Conservation (phyloP, 176 grass and related monocot species). For the Poa annua region DNA sequence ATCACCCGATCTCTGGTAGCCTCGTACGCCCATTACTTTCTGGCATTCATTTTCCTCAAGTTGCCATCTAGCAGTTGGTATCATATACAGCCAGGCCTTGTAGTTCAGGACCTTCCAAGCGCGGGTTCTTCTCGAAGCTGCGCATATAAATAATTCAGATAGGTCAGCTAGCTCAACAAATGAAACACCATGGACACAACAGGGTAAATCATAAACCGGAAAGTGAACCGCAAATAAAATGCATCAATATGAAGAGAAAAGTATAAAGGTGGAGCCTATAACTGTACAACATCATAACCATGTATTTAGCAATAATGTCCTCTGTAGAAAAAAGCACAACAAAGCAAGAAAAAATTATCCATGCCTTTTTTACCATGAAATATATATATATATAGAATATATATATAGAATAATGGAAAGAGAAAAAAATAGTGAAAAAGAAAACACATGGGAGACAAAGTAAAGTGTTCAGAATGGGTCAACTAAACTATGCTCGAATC, state of each 20-base stretch:
- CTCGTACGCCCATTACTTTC: slow-evolving; percentile 46
- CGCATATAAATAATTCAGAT: slow-evolving; percentile 8
- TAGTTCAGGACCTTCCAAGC: slow-evolving; percentile 90
- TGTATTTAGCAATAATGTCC: not conserved
- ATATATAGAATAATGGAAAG: not conserved
- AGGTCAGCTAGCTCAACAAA: slow-evolving; percentile 6
- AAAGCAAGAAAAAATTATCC: not conserved
- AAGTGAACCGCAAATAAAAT: slow-evolving; percentile 14
- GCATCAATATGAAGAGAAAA: not conserved
- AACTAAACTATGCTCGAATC: slow-evolving; percentile 7
- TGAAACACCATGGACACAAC: not conserved
- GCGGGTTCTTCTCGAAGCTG: slow-evolving; percentile 95
- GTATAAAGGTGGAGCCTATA: not conserved
- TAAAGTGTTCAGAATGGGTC: slow-evolving; percentile 26
- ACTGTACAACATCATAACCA: not conserved
- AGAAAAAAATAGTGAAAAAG: not conserved
- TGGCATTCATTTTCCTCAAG: slow-evolving; percentile 36
- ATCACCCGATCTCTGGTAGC: slow-evolving; percentile 47
- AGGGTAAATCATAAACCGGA: not conserved
- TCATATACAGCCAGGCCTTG: slow-evolving; percentile 92
- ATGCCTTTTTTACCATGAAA: not conserved
- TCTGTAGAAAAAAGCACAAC: no score
- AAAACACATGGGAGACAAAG: slow-evolving; percentile 9
- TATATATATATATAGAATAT: no score
- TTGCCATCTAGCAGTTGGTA: slow-evolving; percentile 83